Evolutionary conservation across 352 stramenopile genomes (phyloP).

Genomic region (Phytophthora lateralis): DNA sequence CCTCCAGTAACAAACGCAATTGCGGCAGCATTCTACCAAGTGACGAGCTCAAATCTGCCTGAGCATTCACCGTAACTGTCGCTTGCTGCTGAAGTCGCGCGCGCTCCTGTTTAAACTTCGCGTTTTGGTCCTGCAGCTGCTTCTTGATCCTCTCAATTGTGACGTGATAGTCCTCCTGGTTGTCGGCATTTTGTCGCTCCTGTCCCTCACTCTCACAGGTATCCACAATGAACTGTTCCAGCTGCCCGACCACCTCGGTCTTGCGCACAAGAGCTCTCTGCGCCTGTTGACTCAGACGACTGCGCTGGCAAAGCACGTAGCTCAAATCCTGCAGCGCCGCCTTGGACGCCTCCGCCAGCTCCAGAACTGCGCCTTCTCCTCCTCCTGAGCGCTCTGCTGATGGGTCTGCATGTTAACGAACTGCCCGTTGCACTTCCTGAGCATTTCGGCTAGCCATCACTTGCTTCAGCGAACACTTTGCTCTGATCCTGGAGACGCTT

Average conservation of each 20-base stretch:
- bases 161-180: background rate
- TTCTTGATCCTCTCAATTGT: slow-evolving; percentile 18
- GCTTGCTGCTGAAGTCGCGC: slow-evolving; percentile 12
- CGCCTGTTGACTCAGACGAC: slow-evolving; percentile 10
- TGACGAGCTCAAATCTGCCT: slow-evolving; percentile 10
- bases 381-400: too few species aligned
- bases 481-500: too few species aligned
- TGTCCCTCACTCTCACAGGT: slow-evolving; percentile 1
- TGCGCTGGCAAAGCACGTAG: slow-evolving; percentile 10
- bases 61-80: slow-evolving; percentile 1
- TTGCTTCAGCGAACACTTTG: too few species aligned
- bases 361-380: slow-evolving; percentile 7
- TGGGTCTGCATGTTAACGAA: background rate
- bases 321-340: slow-evolving; percentile 11
- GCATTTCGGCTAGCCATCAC: too few species aligned
- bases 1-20: slow-evolving; percentile 12
- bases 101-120: slow-evolving; percentile 20
- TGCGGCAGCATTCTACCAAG: slow-evolving; percentile 19
- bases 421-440: too few species aligned
- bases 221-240: slow-evolving; percentile 14
- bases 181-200: too few species aligned
- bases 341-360: slow-evolving; percentile 14
- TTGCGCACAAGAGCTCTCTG: slow-evolving; percentile 22
- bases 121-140: too few species aligned
- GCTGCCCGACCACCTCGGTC: slow-evolving; percentile 11